These are phyloP conservation scores for Wickerhamiella nectarea DNA, from an alignment of 805 yeast genomes.

Conservation along the genomic window DNA sequence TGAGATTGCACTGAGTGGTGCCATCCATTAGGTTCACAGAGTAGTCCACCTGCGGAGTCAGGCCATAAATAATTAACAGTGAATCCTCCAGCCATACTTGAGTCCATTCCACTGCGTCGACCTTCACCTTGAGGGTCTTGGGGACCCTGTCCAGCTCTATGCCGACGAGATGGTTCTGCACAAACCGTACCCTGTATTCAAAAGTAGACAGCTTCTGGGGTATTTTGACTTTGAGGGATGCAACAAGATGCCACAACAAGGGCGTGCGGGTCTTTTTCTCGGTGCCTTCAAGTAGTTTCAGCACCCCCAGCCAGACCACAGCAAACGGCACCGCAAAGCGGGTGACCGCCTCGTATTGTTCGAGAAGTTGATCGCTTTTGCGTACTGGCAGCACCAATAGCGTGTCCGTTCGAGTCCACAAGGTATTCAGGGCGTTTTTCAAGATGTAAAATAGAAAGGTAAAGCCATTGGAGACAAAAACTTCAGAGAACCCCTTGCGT, in stretches of 20 bases:
- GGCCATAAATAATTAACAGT: constrained; percentile 46
- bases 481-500: background rate
- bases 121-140: constrained; percentile 30
- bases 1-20: constrained; percentile 16
- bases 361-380: background rate
- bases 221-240: background rate
- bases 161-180: constrained; percentile 23
- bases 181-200: constrained; percentile 15
- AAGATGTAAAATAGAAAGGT: background rate
- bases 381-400: background rate
- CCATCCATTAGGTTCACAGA: constrained; percentile 37
- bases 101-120: constrained; percentile 59
- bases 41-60: constrained; percentile 51
- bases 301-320: background rate
- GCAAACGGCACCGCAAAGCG: constrained; percentile 2
- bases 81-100: constrained; percentile 37
- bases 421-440: background rate
- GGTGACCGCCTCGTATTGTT: background rate
- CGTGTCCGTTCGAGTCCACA: background rate
- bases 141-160: constrained; percentile 6
- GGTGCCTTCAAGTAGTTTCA: background rate
- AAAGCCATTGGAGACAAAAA: background rate
- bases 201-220: background rate
- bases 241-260: constrained; percentile 1
- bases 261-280: background rate